phyloP scores from a whole-genome alignment of 495 filamentous ascomycete species.

The Platismatia glauca region DNA sequence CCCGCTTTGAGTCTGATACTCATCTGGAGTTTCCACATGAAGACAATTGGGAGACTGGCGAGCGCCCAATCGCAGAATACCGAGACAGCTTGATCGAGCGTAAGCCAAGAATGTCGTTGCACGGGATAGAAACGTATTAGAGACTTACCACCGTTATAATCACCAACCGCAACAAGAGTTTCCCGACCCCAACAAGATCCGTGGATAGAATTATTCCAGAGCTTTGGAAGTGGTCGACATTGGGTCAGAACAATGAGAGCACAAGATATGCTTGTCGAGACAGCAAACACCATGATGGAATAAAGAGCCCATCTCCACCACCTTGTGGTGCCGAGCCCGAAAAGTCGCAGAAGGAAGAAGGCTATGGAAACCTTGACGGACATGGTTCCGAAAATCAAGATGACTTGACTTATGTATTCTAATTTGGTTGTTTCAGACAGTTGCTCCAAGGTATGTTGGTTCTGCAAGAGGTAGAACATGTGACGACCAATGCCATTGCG shows the following conservation, averaged over 20 bases:
- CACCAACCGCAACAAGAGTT: conserved; percentile 34
- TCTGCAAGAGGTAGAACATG: no score
- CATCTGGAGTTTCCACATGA: conserved; percentile 19
- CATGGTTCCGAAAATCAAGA: no score
- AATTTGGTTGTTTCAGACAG: no score
- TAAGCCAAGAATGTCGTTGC: no score
- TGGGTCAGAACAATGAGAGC: conserved; percentile 38
- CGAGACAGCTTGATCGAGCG: conserved; percentile 21
- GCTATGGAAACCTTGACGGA: conserved; percentile 21
- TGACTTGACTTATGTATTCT: no score
- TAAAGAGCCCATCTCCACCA: conserved; percentile 34
- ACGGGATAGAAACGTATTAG: no score
- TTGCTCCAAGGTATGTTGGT: no score
- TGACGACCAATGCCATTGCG: no score
- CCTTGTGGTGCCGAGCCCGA: conserved; percentile 28
- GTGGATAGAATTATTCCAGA: conserved; percentile 34
- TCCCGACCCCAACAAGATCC: conserved; percentile 34
- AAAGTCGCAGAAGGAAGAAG: conserved; percentile 40
- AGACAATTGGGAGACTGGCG: conserved; percentile 27
- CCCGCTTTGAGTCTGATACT: conserved; percentile 2
- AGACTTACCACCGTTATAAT: conserved; percentile 33
- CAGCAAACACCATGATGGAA: conserved; percentile 32
- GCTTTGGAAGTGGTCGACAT: conserved; percentile 36
- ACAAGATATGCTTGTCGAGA: conserved; percentile 31
- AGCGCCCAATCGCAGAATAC: conserved; percentile 37